Base-by-base conservation (phyloP, 352 stramenopile genomes). In the Phytophthora vignae region DNA sequence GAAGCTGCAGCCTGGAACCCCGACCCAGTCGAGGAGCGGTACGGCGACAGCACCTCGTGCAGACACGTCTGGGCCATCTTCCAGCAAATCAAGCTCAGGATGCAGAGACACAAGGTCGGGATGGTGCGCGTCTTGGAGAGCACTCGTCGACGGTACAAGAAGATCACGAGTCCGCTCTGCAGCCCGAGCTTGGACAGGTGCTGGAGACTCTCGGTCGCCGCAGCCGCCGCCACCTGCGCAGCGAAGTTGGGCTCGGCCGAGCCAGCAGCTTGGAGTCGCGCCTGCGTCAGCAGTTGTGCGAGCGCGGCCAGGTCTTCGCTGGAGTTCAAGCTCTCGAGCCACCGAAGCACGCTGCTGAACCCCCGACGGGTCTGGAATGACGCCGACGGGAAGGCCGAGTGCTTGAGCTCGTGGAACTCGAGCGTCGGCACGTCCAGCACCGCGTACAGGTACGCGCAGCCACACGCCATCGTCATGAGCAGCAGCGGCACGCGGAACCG, bases 331-430 rank as follows among this genome's bases (percentile, higher is more conserved):
- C 76, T 81, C 66, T 93, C 85, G 14, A 90, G 62, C 85, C 83
- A 93, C 14, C 75, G 82, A 15, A 90, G 42, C 7, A 85, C 81
- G 33, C 71, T 76, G 55, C 81, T 69, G 52, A 91, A 92, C 21
- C 85, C 81, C 8, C 55, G 68, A 19, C 79, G 82, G 4, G 68
- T 61, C 38, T 78, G 73, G 48, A 90, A 83, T 4, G 54, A 62
- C 12, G 55, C 31, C n/a, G 67, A 65, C 8, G 81, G 55, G 50
- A 77, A 71, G 67, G 68, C 50, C 25, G 60, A 19, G 14, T 57
- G 27, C 22, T 70, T 62, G 7, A 90, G 67, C 44, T 82, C 52
- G 15, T 77, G 60, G 52, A 89, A 90, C 38, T 77, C 56, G 14
- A 90, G 60, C 52, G 78, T 64, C 17, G 71, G 63, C 9, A 69